Base-by-base conservation (phyloP, 2,329 filamentous ascomycete genomes). In the Phaeosphaeriaceae sp. region DNA sequence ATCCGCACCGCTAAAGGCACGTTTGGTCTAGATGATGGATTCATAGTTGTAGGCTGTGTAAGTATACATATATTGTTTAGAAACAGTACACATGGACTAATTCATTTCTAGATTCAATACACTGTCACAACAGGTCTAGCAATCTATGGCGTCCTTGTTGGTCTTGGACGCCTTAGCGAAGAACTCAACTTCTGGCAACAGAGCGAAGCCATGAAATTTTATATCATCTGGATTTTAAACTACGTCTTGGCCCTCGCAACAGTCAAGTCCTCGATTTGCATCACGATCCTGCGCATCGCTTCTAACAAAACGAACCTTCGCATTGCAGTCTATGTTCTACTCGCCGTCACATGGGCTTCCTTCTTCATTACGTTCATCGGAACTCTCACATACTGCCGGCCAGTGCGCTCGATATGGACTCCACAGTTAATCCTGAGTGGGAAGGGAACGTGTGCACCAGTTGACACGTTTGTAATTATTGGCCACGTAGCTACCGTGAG, bases 141-240 rank as follows among this genome's bases (percentile, higher is more conserved):
- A 12, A 52, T 56, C 11, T 56, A 63, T 36, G 60, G 37, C 13
- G 46, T 47, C 7, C 52, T 61, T 13, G 54, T 57, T 15, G 60
- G 61, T 1, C 54, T 64, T 0, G 61, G 61, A 9, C 56, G 61
- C 42, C 37, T 59, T 8, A 52, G 56, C 6, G 29, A 38, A 8
- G 47, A 60, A n/a, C 50, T 64, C 4, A 64, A 63, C 32, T 18
- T 20, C 4, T 64, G 60, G 61, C 61, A 64, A 34, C 50, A 45
- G 35, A 44, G 43, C 1, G 49, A 64, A 18, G 48, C 55, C 12
- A 42, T 64, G 46, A 61, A 64, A 21, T 61, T 58, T 43, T 64
- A 64, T 49, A 56, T 64, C 35, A 58, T 64, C 28, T 64, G 61
- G 61, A 64, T 63, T 15, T 40, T 64, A 48, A 51, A 48, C 3